Evolutionary conservation across 192 early-diverging fungal species (phyloP).

Genomic region (Backusella sp.): DNA sequence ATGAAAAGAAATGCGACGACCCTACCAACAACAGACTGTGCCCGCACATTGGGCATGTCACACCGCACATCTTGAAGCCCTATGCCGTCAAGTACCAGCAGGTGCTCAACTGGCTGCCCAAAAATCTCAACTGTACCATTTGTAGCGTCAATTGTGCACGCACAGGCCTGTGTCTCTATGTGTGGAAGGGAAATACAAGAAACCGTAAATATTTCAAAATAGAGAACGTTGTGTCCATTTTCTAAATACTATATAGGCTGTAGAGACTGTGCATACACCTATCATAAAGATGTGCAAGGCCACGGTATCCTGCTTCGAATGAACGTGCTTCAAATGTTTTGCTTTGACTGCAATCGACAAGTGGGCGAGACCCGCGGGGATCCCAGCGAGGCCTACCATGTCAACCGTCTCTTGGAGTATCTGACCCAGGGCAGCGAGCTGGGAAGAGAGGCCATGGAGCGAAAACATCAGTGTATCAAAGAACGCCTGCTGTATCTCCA

Average conservation of each 20-base stretch:
- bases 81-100: conserved; percentile 22
- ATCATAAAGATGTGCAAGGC: conserved; percentile 23
- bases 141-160: conserved; percentile 20
- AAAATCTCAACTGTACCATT: conserved; percentile 26
- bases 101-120: conserved; percentile 26
- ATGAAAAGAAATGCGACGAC: conserved; percentile 19
- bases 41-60: conserved; percentile 27
- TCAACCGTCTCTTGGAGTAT: conserved; percentile 19
- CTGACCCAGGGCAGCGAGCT: conserved; percentile 24
- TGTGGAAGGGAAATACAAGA: conserved; percentile 34
- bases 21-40: conserved; percentile 28
- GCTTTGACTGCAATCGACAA: conserved; percentile 30
- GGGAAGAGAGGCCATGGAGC: conserved; percentile 18
- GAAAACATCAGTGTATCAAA: conserved; percentile 26
- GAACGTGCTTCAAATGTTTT: conserved; percentile 32
- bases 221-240: no score
- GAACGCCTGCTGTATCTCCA: conserved; percentile 20
- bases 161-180: conserved; percentile 27
- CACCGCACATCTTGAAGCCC: conserved; percentile 11
- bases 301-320: conserved; percentile 33
- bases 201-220: conserved; percentile 13
- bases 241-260: conserved; percentile 12
- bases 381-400: conserved; percentile 27
- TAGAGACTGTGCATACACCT: conserved; percentile 32
- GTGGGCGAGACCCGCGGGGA: conserved; percentile 35